Evolutionary conservation across 2,329 filamentous ascomycete species (phyloP).

Genomic region (Xylaria digitata): DNA sequence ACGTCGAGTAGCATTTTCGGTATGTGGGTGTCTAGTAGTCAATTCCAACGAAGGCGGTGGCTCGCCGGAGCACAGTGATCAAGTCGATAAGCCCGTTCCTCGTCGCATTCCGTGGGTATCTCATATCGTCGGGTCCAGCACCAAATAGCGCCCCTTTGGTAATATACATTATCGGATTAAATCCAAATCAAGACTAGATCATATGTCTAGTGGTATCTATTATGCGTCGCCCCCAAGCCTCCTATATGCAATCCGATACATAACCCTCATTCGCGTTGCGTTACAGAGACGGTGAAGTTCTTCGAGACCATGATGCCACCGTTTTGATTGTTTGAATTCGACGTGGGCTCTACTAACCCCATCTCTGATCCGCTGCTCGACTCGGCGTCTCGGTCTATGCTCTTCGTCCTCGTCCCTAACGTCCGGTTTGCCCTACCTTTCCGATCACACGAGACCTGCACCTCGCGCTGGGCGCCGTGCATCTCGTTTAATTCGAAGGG

Average conservation of each 20-base stretch:
- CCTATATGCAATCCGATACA: not conserved
- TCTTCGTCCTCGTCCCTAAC: constrained; percentile 22
- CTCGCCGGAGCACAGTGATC: not conserved
- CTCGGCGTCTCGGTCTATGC: constrained; percentile 31
- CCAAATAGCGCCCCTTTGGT: constrained; percentile 14
- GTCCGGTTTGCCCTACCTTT: constrained; percentile 1
- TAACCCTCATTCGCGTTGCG: constrained; percentile 29
- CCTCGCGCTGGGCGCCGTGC: constrained; percentile 20
- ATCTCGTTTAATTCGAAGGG: constrained; percentile 39
- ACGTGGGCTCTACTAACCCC: constrained; percentile 22
- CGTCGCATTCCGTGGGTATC: constrained; percentile 15
- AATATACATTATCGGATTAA: constrained; percentile 34
- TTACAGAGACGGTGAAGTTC: constrained; percentile 37
- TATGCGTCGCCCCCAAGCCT: not conserved
- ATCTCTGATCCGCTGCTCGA: constrained; percentile 34
- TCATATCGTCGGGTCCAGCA: constrained; percentile 5
- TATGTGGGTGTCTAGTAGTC: no score
- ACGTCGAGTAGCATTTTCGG: no score
- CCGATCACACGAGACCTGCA: constrained; percentile 35
- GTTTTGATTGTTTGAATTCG: constrained; percentile 1
- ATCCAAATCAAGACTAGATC: not conserved
- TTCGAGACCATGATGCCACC: constrained; percentile 40
- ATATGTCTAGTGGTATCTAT: not conserved
- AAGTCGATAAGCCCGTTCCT: not conserved
- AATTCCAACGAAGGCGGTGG: not conserved